phyloP scores from a whole-genome alignment of 495 filamentous ascomycete species.

The Penicillium paxilli region DNA sequence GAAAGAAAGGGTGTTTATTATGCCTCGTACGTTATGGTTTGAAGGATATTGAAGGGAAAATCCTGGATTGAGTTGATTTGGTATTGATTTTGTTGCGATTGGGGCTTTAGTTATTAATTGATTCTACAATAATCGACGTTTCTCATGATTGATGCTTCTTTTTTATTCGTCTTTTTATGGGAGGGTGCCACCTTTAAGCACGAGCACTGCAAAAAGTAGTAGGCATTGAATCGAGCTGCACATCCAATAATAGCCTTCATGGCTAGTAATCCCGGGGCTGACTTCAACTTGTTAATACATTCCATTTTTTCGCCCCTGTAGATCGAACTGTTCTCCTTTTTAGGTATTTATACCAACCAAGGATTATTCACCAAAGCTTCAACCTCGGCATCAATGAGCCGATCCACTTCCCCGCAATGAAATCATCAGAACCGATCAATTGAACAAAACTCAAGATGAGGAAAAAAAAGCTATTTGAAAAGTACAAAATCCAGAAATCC shows the following conservation, averaged over 20 bases:
- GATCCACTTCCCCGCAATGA: conserved; percentile 12
- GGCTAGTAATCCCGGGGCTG: too few relatives aligned
- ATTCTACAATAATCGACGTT: neutral
- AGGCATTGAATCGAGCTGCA: too few relatives aligned
- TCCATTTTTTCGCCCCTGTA: too few relatives aligned
- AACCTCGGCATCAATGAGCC: conserved; percentile 8
- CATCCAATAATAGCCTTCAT: too few relatives aligned
- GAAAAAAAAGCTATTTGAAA: neutral
- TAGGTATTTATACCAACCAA: neutral
- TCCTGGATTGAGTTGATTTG: conserved; percentile 3
- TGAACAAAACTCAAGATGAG: neutral
- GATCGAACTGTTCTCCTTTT: too few relatives aligned
- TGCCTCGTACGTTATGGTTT: neutral
- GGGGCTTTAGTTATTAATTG: neutral
- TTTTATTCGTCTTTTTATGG: too few relatives aligned
- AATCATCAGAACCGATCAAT: conserved; percentile 1
- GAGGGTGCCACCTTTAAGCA: too few relatives aligned
- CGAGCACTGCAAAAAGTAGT: too few relatives aligned
- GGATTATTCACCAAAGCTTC: neutral
- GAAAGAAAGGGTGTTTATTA: neutral
- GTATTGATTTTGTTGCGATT: neutral
- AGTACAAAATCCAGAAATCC: too few relatives aligned
- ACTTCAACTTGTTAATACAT: too few relatives aligned
- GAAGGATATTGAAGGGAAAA: neutral
- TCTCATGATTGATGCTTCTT: neutral